Evolutionary conservation across 352 stramenopile species (phyloP).

Genomic region (Pythium biforme): DNA sequence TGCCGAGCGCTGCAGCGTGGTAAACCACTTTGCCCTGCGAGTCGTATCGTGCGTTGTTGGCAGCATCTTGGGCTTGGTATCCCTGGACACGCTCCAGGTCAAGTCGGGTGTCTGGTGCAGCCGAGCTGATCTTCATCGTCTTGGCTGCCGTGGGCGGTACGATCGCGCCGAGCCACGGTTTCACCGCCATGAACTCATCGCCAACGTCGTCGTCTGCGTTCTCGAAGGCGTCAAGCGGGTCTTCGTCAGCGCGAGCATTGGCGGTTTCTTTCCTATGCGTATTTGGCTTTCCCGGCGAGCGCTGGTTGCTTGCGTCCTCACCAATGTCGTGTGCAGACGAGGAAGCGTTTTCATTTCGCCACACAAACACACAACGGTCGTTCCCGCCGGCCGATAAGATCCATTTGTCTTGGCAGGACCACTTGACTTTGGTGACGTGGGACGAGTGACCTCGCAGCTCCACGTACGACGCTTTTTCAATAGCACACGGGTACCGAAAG

Average conservation of each 20-base stretch:
- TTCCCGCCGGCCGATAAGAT: conserved; percentile 76
- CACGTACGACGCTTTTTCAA: conserved; percentile 51
- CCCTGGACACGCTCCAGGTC: conserved; percentile 73
- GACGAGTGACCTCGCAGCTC: conserved; percentile 70
- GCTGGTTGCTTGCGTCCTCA: not conserved
- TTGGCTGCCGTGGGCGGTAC: conserved; percentile 59
- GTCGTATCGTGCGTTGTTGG: conserved; percentile 81
- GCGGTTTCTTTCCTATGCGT: not conserved
- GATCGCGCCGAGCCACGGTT: conserved; percentile 85
- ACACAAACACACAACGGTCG: conserved; percentile 77
- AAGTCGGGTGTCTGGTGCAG: conserved; percentile 41
- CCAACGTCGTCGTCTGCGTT: conserved; percentile 44
- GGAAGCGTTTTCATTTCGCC: conserved; percentile 42
- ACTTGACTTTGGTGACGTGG: conserved; percentile 81
- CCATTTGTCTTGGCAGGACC: conserved; percentile 54
- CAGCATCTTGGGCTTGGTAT: conserved; percentile 68
- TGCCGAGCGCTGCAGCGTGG: conserved; percentile 69
- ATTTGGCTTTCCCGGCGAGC: conserved; percentile 2
- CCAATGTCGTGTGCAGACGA: not conserved
- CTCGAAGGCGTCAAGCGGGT: conserved; percentile 33
- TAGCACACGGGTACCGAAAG: conserved; percentile 80
- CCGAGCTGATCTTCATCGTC: conserved; percentile 31
- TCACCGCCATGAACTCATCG: conserved; percentile 91
- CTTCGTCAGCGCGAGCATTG: conserved; percentile 12
- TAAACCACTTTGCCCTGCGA: conserved; percentile 62